These are phyloP conservation scores for Metroxylon sagu DNA, from an alignment of 176 grass and related monocot species.

Conservation along the genomic window DNA sequence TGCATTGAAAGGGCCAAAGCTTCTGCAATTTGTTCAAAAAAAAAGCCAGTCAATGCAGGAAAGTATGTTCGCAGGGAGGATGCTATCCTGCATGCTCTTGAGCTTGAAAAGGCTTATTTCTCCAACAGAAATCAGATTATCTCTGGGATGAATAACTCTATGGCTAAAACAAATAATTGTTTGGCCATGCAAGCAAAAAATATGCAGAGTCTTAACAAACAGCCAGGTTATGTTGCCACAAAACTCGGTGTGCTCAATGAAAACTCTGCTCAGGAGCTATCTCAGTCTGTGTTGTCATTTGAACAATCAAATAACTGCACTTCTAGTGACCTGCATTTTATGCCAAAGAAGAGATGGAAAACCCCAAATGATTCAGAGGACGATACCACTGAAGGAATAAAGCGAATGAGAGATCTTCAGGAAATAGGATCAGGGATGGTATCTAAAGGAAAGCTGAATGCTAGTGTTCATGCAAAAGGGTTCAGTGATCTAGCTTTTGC, in stretches of 20 bases:
- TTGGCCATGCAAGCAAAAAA: conserved; percentile 49
- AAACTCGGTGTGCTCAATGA: conserved; percentile 35
- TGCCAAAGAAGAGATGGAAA: conserved; percentile 53
- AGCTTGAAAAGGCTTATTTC: conserved; percentile 65
- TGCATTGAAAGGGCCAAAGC: conserved; percentile 75
- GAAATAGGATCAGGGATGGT: conserved; percentile 64
- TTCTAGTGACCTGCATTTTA: conserved; percentile 1
- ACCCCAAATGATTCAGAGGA: conserved; percentile 52
- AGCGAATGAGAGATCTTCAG: conserved; percentile 82
- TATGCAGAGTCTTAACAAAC: conserved; percentile 49
- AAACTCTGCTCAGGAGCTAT: conserved; percentile 35
- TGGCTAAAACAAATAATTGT: conserved; percentile 7
- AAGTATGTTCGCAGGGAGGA: conserved; percentile 98
- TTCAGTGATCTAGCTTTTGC: conserved; percentile 34
- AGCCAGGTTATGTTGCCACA: conserved; percentile 17
- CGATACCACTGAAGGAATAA: conserved; percentile 50
- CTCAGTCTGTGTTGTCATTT: conserved; percentile 38
- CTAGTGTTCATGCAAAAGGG: conserved; percentile 20
- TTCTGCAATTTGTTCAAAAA: conserved; percentile 36
- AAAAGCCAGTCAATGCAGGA: conserved; percentile 49
- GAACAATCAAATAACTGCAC: conserved; percentile 39
- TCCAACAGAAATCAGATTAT: conserved; percentile 33
- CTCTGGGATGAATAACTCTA: conserved; percentile 8
- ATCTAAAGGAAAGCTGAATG: conserved; percentile 38
- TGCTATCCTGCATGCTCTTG: conserved; percentile 92